A percentile compares a stretch with the other conserved stretches of the same genome.
These are phyloP conservation scores for Avena eriantha DNA, from an alignment of 176 grass and related monocot genomes.

Conservation along the genomic window DNA sequence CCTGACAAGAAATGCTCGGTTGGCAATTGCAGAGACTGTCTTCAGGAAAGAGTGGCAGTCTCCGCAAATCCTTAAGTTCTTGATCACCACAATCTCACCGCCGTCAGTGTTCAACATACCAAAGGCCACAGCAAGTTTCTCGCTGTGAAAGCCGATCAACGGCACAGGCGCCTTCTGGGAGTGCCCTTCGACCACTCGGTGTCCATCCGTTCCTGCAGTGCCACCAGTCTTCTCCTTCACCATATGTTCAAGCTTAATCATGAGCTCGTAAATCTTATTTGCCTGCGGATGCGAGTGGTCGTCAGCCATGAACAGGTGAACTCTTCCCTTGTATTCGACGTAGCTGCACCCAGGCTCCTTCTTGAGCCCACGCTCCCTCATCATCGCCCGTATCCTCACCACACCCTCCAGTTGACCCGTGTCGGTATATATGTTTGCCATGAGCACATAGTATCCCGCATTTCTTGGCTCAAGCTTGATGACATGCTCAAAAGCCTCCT, in stretches of 20 bases:
- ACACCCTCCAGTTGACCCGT: constrained; percentile 44
- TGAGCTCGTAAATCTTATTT: constrained; percentile 61
- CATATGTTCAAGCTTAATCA: constrained; percentile 56
- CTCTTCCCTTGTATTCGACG: constrained; percentile 54
- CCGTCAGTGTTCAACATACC: constrained; percentile 57
- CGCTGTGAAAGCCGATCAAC: constrained; percentile 62
- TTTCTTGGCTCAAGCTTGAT: constrained; percentile 60
- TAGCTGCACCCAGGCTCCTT: constrained; percentile 82
- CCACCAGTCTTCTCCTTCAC: constrained; percentile 36
- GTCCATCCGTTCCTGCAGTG: background rate
- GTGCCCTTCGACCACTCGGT: background rate
- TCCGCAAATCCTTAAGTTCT: constrained; percentile 79
- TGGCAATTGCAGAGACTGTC: constrained; percentile 39
- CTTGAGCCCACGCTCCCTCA: constrained; percentile 63
- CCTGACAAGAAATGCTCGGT: constrained; percentile 58
- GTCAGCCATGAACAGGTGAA: constrained; percentile 84
- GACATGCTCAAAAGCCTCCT: constrained; percentile 58
- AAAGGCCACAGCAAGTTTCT: constrained; percentile 75
- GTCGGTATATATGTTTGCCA: constrained; percentile 74
- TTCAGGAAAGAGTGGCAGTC: constrained; percentile 74
- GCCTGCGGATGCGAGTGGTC: constrained; percentile 71
- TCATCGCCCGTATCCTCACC: constrained; percentile 56
- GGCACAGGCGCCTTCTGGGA: background rate
- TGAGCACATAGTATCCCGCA: constrained; percentile 70
- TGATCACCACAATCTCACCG: constrained; percentile 73